phyloP scores from a whole-genome alignment of 2,329 filamentous ascomycete genomes.

The Phoma sp. region DNA sequence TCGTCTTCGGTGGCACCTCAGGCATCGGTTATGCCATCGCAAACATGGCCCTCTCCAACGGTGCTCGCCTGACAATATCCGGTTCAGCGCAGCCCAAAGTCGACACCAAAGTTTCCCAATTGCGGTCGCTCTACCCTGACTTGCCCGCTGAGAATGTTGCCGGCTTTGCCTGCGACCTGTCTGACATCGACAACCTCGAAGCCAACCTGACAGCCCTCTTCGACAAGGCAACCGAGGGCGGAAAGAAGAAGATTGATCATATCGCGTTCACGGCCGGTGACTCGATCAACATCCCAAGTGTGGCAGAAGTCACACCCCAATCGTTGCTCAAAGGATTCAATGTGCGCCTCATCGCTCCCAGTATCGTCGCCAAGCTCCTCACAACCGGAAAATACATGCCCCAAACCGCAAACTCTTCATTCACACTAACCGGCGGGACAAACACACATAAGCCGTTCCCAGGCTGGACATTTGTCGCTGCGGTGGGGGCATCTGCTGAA shows the following conservation, averaged over 20 bases:
- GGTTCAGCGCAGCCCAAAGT: conserved; percentile 64
- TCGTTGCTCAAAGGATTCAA: conserved; percentile 28
- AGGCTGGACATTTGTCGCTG: conserved; percentile 42
- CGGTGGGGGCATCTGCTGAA: conserved; percentile 34
- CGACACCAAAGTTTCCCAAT: conserved; percentile 55
- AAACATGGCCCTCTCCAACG: conserved; percentile 63
- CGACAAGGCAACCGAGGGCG: conserved; percentile 35
- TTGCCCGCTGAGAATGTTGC: conserved; percentile 23
- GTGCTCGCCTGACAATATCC: conserved; percentile 65
- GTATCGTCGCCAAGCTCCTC: conserved; percentile 53
- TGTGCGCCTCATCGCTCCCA: conserved; percentile 46
- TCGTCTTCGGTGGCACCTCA: conserved; percentile 70
- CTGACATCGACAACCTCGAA: conserved; percentile 37
- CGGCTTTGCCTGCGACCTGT: conserved; percentile 40
- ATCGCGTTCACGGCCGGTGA: conserved; percentile 44
- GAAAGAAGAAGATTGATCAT: conserved; percentile 43
- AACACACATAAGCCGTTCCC: conserved; percentile 45
- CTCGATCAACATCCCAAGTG: conserved; percentile 15
- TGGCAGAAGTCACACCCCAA: conserved; percentile 38
- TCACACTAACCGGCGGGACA: conserved; percentile 53
- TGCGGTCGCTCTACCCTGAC: conserved; percentile 54
- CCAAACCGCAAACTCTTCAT: conserved; percentile 34
- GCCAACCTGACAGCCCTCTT: conserved; percentile 35
- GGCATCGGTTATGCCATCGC: conserved; percentile 71
- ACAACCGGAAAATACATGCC: conserved; percentile 45